phyloP scores from a whole-genome alignment of 768 basidiomycete genomes.

The Pholiota microspora region DNA sequence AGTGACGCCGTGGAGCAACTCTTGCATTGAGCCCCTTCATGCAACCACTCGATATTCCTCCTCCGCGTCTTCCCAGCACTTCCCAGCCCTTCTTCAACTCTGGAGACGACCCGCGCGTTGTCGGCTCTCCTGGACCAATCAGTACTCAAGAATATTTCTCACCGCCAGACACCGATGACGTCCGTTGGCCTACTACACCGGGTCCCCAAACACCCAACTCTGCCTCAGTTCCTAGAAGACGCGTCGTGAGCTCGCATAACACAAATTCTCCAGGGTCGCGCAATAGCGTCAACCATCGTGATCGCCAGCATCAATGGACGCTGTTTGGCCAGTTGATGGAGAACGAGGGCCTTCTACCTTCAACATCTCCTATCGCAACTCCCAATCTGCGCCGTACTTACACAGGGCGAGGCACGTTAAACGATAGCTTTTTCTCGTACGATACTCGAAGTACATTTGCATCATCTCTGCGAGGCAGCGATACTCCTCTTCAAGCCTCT shows the following conservation, averaged over 20 bases:
- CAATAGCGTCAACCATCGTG: conserved; percentile 4
- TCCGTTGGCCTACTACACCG: not conserved
- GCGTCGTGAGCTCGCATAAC: conserved; percentile 1
- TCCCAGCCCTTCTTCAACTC: conserved; percentile 2
- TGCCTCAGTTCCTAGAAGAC: conserved; percentile 8
- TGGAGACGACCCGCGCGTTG: conserved; percentile 10
- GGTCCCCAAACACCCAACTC: conserved; percentile 9
- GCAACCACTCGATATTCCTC: conserved; percentile 17
- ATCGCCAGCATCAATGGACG: conserved; percentile 50
- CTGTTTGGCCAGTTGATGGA: conserved; percentile 74
- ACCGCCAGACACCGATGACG: not conserved
- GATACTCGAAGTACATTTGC: not conserved
- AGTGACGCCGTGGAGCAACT: not conserved
- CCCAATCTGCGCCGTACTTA: not conserved
- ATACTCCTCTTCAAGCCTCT: not conserved
- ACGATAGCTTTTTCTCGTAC: conserved; percentile 7
- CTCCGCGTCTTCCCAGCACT: conserved; percentile 6
- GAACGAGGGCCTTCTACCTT: conserved; percentile 40
- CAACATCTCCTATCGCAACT: not conserved
- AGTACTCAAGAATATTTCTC: not conserved
- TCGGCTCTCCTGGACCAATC: conserved; percentile 13
- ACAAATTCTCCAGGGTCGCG: not conserved
- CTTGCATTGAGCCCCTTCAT: not conserved
- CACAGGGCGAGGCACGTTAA: not conserved
- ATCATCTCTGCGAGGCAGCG: not conserved